Conservation (phyloP, 805 yeast genomes). For the Barnettozyma pratensis region DNA sequence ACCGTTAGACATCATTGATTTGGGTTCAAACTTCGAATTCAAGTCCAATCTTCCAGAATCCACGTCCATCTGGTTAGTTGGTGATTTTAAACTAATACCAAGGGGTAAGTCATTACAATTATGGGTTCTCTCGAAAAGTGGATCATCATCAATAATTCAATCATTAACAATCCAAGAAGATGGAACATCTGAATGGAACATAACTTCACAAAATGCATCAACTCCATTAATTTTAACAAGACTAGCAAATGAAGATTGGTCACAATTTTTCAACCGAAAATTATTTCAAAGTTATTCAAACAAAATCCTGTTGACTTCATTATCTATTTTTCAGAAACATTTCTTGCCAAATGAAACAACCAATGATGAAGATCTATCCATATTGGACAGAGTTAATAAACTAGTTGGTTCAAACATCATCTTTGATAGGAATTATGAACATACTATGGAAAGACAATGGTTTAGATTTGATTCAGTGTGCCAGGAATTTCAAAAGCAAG, state of each 20-base stretch:
- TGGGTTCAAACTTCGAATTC: slow-evolving; percentile 26
- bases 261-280: slow-evolving; percentile 38
- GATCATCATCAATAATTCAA: slow-evolving; percentile 45
- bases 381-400: slow-evolving; percentile 30
- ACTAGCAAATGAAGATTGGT: slow-evolving; percentile 26
- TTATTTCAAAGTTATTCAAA: slow-evolving; percentile 49
- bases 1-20: slow-evolving; percentile 21
- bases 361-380: slow-evolving; percentile 24
- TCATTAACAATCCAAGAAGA: slow-evolving; percentile 27
- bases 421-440: slow-evolving; percentile 28
- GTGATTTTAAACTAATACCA: slow-evolving; percentile 36
- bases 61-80: slow-evolving; percentile 41
- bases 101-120: slow-evolving; percentile 24
- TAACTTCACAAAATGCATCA: slow-evolving; percentile 10
- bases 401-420: slow-evolving; percentile 29
- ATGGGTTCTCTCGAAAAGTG: slow-evolving; percentile 58
- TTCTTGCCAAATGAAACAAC: slow-evolving; percentile 26
- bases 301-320: slow-evolving; percentile 45
- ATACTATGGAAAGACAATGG: slow-evolving; percentile 51
- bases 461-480: slow-evolving; percentile 65
- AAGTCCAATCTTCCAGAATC: slow-evolving; percentile 29
- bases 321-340: slow-evolving; percentile 45
- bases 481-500: slow-evolving; percentile 57
- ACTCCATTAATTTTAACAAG: slow-evolving; percentile 12
- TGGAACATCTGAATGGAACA: slow-evolving; percentile 19